Conservation (phyloP, 768 basidiomycete species). For the Lactarius evosmus region DNA sequence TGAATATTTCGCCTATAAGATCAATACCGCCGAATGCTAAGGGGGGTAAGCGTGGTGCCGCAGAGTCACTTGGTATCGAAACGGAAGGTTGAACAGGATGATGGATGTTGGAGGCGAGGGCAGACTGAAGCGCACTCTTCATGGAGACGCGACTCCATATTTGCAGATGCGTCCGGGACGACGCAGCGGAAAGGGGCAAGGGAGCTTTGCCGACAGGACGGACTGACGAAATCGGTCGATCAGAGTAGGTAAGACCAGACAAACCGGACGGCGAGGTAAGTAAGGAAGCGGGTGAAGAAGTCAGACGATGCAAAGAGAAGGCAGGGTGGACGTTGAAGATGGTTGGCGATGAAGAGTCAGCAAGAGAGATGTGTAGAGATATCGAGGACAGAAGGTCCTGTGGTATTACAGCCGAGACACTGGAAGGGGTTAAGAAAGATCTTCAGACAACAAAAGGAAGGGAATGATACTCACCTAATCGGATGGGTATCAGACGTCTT, state of each 20-base stretch:
- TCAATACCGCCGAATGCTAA: constrained; percentile 23
- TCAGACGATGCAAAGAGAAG: constrained; percentile 46
- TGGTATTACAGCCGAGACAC: constrained; percentile 64
- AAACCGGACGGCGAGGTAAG: constrained; percentile 26
- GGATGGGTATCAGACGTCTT: constrained; percentile 29
- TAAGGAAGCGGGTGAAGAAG: constrained; percentile 25
- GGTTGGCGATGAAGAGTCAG: constrained; percentile 39
- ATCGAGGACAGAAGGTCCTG: constrained; percentile 53
- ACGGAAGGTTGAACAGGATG: constrained; percentile 8
- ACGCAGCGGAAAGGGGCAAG: constrained; percentile 12
- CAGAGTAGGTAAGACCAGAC: constrained; percentile 23
- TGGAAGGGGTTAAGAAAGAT: constrained; percentile 36
- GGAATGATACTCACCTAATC: constrained; percentile 18
- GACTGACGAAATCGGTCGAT: constrained; percentile 6
- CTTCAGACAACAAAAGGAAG: neutral
- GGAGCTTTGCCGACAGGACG: constrained; percentile 3
- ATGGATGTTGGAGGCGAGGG: constrained; percentile 25
- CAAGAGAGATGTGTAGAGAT: constrained; percentile 42
- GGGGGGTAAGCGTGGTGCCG: constrained; percentile 25
- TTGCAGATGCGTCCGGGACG: constrained; percentile 23
- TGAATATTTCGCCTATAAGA: constrained; percentile 28
- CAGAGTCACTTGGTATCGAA: constrained; percentile 2
- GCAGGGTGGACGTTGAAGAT: constrained; percentile 45
- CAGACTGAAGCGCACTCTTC: constrained; percentile 27
- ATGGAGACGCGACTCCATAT: constrained; percentile 28